These are phyloP conservation scores for Trichoderma guizhouense DNA, from an alignment of 2,329 filamentous ascomycete genomes.

Conservation along the genomic window DNA sequence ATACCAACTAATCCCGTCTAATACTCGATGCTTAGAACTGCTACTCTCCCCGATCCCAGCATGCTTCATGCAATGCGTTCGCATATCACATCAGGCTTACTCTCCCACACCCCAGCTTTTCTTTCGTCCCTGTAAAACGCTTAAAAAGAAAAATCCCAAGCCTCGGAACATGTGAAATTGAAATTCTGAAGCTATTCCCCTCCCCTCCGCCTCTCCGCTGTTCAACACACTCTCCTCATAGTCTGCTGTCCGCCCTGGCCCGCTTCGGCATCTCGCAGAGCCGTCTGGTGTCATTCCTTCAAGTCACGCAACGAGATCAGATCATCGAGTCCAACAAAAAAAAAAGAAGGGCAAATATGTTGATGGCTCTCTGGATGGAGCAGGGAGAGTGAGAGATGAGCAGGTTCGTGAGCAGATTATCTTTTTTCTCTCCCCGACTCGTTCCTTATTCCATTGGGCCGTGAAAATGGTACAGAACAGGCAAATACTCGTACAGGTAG, in stretches of 20 bases:
- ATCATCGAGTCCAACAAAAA: background rate
- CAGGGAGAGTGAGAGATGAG: background rate
- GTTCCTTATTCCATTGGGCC: background rate
- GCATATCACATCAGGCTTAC: background rate
- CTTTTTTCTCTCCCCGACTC: background rate
- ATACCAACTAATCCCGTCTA: background rate
- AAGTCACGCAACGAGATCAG: background rate
- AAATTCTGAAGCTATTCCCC: background rate
- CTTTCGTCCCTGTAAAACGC: background rate
- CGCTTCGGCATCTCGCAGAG: background rate
- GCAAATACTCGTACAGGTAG: background rate
- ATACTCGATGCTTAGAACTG: background rate
- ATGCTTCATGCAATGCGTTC: background rate
- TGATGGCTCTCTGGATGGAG: background rate
- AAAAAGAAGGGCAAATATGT: background rate
- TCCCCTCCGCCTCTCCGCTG: background rate
- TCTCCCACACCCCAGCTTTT: background rate
- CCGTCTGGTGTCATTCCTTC: background rate
- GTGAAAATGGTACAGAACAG: background rate
- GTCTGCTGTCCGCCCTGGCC: background rate
- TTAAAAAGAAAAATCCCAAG: background rate
- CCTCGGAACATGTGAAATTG: background rate
- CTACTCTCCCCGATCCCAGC: background rate
- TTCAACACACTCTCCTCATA: background rate
- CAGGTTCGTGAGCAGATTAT: background rate